phyloP scores from a whole-genome alignment of 768 basidiomycete species.

The Daedaleopsis nitida region DNA sequence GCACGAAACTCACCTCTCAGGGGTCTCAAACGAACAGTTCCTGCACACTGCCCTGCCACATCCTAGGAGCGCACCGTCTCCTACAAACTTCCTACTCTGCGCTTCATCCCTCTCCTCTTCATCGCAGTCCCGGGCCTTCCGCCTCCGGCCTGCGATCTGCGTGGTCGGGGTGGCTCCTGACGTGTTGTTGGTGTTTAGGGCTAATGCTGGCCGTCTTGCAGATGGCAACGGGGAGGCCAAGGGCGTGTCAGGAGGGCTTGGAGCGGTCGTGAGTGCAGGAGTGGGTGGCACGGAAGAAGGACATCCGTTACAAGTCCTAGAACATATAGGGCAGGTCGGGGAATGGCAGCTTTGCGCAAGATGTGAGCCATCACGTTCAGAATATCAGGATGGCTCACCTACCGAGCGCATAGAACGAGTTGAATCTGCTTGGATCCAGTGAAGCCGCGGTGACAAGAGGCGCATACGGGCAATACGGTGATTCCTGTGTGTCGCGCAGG shows the following conservation, averaged over 20 bases:
- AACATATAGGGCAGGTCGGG: constrained; percentile 38
- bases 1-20: constrained; percentile 32
- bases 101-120: constrained; percentile 7
- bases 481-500: background rate
- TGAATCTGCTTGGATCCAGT: constrained; percentile 7
- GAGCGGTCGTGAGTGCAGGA: constrained; percentile 37
- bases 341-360: constrained; percentile 33
- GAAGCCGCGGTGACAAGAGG: constrained; percentile 20
- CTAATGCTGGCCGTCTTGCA: constrained; percentile 32
- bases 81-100: constrained; percentile 14
- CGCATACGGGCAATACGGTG: constrained; percentile 5
- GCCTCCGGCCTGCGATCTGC: constrained; percentile 26
- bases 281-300: constrained; percentile 39
- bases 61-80: constrained; percentile 27
- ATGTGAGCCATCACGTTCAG: background rate
- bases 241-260: constrained; percentile 29
- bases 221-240: constrained; percentile 5
- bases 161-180: background rate
- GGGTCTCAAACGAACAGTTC: constrained; percentile 38
- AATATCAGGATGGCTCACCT: background rate
- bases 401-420: constrained; percentile 21
- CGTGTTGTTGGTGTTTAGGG: constrained; percentile 8
- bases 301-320: constrained; percentile 40
- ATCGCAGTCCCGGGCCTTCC: constrained; percentile 30
- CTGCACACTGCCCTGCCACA: constrained; percentile 40